These are phyloP conservation scores for Lycium ferocissimum DNA, from an alignment of 257 asterid species.

Conservation along the genomic window DNA sequence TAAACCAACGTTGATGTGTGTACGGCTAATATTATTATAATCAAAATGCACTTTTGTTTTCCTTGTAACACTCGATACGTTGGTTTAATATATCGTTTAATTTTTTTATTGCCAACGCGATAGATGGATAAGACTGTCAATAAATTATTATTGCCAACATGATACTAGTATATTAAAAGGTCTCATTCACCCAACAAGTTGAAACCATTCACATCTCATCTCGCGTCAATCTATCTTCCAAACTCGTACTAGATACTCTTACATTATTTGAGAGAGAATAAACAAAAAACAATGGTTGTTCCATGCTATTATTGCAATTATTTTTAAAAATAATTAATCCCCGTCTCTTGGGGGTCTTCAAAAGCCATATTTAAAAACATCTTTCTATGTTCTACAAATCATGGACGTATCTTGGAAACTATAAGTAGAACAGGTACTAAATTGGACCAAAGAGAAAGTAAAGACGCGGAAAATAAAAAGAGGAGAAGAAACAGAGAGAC, in stretches of 20 bases:
- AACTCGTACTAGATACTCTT: not conserved
- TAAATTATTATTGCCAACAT: not conserved
- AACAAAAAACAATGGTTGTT: not conserved
- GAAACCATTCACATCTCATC: not conserved
- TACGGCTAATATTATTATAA: not conserved
- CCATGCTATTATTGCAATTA: not conserved
- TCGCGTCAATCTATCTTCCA: not conserved
- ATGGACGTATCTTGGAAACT: not conserved
- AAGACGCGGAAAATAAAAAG: not conserved
- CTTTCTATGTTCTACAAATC: not conserved
- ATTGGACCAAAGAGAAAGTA: not conserved
- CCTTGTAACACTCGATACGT: not conserved
- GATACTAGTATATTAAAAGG: not conserved
- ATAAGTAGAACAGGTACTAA: not conserved
- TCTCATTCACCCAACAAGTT: not conserved
- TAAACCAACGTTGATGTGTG: not conserved
- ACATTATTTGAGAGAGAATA: not conserved
- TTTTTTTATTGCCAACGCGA: not conserved
- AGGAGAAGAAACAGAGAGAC: not conserved
- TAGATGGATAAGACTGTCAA: not conserved
- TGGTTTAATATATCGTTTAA: not conserved
- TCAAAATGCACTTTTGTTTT: not conserved
- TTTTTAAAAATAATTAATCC: not conserved
- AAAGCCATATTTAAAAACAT: not conserved
- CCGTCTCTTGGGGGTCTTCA: conserved; percentile 2